Base-by-base conservation (phyloP, 2,329 filamentous ascomycete species). In the Aspergillus thermomutatus region DNA sequence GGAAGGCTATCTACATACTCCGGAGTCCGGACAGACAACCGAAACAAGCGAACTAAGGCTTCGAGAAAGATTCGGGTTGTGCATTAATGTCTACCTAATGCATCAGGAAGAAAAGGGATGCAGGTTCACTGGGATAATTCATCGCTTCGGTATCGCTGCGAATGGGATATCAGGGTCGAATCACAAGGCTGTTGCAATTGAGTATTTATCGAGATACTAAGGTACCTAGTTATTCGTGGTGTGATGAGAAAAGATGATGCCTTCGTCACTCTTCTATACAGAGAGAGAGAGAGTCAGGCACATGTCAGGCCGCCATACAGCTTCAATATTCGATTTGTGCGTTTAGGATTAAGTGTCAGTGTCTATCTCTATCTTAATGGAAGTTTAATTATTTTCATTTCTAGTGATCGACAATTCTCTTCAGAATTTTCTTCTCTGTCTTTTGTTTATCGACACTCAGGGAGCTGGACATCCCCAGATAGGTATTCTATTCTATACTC, bases 241-340 rank as follows among this genome's bases (percentile, higher is more conserved):
- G 31, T 3, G 14, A 7, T n/a, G 14, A 7, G 31, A 17, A 37
- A 37, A 17, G 5, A 37, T 17, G 14, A 17, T 17, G 31, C 31
- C 31, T 17, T 37, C 31, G 2, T 7, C 2, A 52, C 41, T 17
- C 50, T 47, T 19, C 4, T 25, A 48, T 37, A 8, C 14, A 3
- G 25, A 28, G 23, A 17, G 41, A n/a, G n/a, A n/a, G n/a, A n/a
- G n/a, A n/a, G 50, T 65, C 64, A 66, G 61, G 64, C 64, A 63
- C 60, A 27, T 57, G 53, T 67, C 65, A 67, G 65, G 65, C 65
- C 65, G 65, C 64, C 55, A 59, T 67, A 64, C 65, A 61, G 62
- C 48, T 40, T 21, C 46, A 52, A 53, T 23, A 25, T 43, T 58
- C 28, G 19, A 45, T 45, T 45, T 45, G 19, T 45, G 41, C 19